Conservation (phyloP, 2,329 filamentous ascomycete species). For the Davidsoniella virescens region DNA sequence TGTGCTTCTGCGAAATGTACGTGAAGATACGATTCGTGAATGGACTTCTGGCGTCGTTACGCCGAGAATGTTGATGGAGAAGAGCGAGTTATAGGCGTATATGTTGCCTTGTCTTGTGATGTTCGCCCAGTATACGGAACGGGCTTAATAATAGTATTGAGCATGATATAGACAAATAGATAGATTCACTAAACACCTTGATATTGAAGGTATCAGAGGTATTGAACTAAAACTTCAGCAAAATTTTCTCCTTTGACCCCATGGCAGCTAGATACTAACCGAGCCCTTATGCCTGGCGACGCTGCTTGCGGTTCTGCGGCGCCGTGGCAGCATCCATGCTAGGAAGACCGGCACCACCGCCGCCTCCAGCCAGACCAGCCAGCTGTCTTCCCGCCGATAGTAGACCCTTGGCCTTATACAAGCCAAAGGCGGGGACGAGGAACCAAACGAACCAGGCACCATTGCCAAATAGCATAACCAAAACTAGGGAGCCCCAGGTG, state of each 20-base stretch:
- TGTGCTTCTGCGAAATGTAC: conserved; percentile 45
- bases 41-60: conserved; percentile 26
- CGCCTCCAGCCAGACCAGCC: conserved; percentile 18
- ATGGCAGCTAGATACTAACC: too few species aligned
- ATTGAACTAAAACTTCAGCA: too few species aligned
- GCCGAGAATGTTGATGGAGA: conserved; percentile 3
- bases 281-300: conserved; percentile 28
- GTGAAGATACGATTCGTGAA: conserved; percentile 32
- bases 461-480: conserved; percentile 68
- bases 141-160: not conserved
- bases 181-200: not conserved
- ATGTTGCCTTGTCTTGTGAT: not conserved
- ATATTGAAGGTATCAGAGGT: not conserved
- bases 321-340: conserved; percentile 16
- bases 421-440: conserved; percentile 37
- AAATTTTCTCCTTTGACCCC: too few species aligned
- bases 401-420: conserved; percentile 37
- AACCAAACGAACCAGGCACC: conserved; percentile 47
- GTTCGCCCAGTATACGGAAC: not conserved
- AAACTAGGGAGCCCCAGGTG: conserved; percentile 62
- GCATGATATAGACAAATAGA: not conserved
- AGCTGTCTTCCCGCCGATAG: conserved; percentile 37
- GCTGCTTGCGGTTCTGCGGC: conserved; percentile 36
- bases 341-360: conserved; percentile 14
- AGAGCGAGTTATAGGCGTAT: not conserved